Evolutionary conservation across 83 land plant genomes (phyloP), one percentile per base, ranked within the genome.

Genomic region (Diphasiastrum complanatum): DNA sequence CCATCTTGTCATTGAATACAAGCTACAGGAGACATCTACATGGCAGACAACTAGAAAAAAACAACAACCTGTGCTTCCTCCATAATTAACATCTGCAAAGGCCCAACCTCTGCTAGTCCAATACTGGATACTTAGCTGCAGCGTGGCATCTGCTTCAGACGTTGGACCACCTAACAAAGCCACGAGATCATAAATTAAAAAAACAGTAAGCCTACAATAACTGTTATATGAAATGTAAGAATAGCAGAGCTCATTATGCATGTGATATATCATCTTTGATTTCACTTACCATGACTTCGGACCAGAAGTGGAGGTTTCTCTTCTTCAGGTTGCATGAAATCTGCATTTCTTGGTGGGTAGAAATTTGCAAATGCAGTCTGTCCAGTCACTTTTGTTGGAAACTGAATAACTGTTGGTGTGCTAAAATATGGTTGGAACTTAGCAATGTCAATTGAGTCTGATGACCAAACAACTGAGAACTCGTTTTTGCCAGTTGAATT

Each of bases 61-160:
- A 60, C 8, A 49, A 67, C 62, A 34, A 69, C 72, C 72, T 61
- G 72, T 69, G 45, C 72, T 69, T 20, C 72, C 72, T 11, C 67
- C 66, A 36, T 69, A 69, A 25, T 69, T 69, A 1, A 69, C 72
- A 52, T 69, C 72, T 24, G 72, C 72, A 50, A 69, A 69, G 27
- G 72, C 67, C 72, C 72, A 69, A 32, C 72, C 72, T 47, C 72
- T 67, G 31, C 72, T 69, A 47, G 72, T 69, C 72, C 72, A 69
- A 32, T 48, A 69, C 29, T 69, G 72, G 27, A 69, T 38, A 10
- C 57, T 53, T 32, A 61, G 57, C 33, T 69, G 65, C 26, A 69
- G 57, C 18, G 55, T 47, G 24, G 72, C 50, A n/a, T 63, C 46
- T 27, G 56, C 53, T 18, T 69, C 67, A 12, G 57, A 1, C 34